A percentile compares a stretch with the other conserved stretches of the same genome.
These are phyloP conservation scores for Xylariaceae sp. DNA, from an alignment of 2,329 filamentous ascomycete species.

Conservation along the genomic window DNA sequence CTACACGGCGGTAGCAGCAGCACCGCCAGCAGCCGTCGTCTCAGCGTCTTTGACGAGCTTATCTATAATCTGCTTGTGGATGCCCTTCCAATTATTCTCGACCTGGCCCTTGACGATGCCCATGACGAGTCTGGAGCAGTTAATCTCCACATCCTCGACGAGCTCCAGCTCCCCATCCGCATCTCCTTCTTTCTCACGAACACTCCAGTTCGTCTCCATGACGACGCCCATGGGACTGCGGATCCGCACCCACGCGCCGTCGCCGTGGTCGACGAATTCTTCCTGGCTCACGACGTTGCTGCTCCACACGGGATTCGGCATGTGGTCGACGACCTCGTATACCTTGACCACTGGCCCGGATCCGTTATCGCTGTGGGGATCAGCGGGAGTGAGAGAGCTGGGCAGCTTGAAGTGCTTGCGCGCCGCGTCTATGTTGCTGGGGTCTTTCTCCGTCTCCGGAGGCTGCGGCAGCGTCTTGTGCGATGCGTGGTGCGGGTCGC, in stretches of 20 bases:
- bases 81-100: constrained; percentile 56
- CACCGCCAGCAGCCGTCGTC: neutral
- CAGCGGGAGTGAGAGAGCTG: constrained; percentile 33
- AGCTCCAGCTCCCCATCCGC: constrained; percentile 46
- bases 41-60: constrained; percentile 45
- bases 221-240: constrained; percentile 57
- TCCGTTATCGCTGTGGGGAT: neutral
- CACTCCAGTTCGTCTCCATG: constrained; percentile 60
- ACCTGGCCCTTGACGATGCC: constrained; percentile 58
- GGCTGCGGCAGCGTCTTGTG: constrained; percentile 40
- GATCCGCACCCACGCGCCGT: constrained; percentile 59
- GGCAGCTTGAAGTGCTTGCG: constrained; percentile 40
- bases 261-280: constrained; percentile 58
- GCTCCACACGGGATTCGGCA: constrained; percentile 63
- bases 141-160: constrained; percentile 58
- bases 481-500: constrained; percentile 58
- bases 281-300: constrained; percentile 60
- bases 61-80: constrained; percentile 56
- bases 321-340: constrained; percentile 59
- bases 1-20: neutral
- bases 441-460: constrained; percentile 33
- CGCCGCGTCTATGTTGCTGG: constrained; percentile 35
- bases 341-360: constrained; percentile 36
- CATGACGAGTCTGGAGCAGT: constrained; percentile 57
- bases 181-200: constrained; percentile 42